A percentile compares a stretch with the other conserved stretches of the same genome.
phyloP scores from a whole-genome alignment of 2,329 filamentous ascomycete species.

The Moelleriella libera region DNA sequence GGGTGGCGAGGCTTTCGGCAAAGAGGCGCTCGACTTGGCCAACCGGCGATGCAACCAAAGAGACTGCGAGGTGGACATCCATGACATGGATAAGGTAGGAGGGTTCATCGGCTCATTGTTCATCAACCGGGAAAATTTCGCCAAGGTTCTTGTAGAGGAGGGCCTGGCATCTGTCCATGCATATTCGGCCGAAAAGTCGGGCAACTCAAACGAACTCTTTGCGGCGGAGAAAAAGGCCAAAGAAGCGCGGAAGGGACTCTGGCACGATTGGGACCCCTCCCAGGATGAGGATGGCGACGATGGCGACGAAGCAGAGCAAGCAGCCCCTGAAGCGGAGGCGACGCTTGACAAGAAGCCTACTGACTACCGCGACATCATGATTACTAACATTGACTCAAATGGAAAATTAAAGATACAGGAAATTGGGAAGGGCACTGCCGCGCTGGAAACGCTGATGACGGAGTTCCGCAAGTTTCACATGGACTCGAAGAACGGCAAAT shows the following conservation, averaged over 20 bases:
- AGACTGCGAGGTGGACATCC: conserved; percentile 89
- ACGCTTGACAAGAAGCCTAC: conserved; percentile 49
- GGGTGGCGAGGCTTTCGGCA: conserved; percentile 84
- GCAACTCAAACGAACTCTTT: conserved; percentile 75
- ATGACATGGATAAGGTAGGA: conserved; percentile 90
- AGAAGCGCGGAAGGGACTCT: conserved; percentile 73
- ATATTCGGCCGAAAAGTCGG: conserved; percentile 92
- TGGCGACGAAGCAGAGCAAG: conserved; percentile 35
- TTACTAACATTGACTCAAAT: conserved; percentile 77
- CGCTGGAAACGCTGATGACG: conserved; percentile 76
- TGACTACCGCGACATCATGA: conserved; percentile 86
- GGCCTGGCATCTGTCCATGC: conserved; percentile 83
- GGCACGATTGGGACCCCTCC: conserved; percentile 88
- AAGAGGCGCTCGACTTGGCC: conserved; percentile 86
- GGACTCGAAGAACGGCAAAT: conserved; percentile 63
- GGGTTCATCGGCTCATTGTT: conserved; percentile 94
- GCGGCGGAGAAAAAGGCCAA: conserved; percentile 83
- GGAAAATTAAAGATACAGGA: conserved; percentile 84
- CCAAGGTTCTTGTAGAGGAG: conserved; percentile 85
- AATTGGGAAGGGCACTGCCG: conserved; percentile 71
- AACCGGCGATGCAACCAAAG: conserved; percentile 82
- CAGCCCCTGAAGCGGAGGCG: conserved; percentile 31
- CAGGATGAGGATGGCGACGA: conserved; percentile 55
- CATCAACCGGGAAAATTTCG: conserved; percentile 89
- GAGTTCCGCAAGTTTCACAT: conserved; percentile 86